Percentiles rank a stretch among this genome's conserved stretches.
Evolutionary conservation across 768 basidiomycete genomes (phyloP).

Genomic region (Steccherinum ochraceum): DNA sequence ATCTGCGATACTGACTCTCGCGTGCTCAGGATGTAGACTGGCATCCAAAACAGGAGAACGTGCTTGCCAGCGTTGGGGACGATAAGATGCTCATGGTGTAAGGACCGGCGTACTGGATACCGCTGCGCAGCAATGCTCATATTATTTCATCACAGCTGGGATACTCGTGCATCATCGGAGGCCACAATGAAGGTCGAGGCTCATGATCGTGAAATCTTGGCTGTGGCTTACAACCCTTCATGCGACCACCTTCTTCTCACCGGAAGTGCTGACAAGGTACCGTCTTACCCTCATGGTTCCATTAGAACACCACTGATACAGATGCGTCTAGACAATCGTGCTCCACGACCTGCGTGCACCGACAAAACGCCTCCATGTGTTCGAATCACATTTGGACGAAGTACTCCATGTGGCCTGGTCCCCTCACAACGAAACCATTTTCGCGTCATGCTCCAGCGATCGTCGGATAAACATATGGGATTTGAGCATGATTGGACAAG

Average conservation of each 20-base stretch:
- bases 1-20: constrained; percentile 6
- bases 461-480: constrained; percentile 96
- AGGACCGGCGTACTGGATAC: constrained; percentile 23
- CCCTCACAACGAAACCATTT: constrained; percentile 84
- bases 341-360: constrained; percentile 82
- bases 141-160: constrained; percentile 61
- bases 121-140: constrained; percentile 2
- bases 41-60: constrained; percentile 74
- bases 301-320: too few species aligned
- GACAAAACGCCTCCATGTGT: constrained; percentile 77
- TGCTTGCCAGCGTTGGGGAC: constrained; percentile 94
- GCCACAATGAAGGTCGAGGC: constrained; percentile 72
- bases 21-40: constrained; percentile 88
- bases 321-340: constrained; percentile 63
- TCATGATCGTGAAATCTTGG: constrained; percentile 86
- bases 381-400: constrained; percentile 92
- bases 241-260: constrained; percentile 74
- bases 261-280: constrained; percentile 89
- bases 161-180: constrained; percentile 69
- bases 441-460: constrained; percentile 93
- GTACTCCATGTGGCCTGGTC: constrained; percentile 95
- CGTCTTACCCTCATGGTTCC: constrained; percentile 11
- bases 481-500: constrained; percentile 81
- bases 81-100: constrained; percentile 93
- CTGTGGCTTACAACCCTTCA: constrained; percentile 80